Base-by-base conservation (phyloP, 2,329 filamentous ascomycete species). In the Colletotrichum echinochloae region DNA sequence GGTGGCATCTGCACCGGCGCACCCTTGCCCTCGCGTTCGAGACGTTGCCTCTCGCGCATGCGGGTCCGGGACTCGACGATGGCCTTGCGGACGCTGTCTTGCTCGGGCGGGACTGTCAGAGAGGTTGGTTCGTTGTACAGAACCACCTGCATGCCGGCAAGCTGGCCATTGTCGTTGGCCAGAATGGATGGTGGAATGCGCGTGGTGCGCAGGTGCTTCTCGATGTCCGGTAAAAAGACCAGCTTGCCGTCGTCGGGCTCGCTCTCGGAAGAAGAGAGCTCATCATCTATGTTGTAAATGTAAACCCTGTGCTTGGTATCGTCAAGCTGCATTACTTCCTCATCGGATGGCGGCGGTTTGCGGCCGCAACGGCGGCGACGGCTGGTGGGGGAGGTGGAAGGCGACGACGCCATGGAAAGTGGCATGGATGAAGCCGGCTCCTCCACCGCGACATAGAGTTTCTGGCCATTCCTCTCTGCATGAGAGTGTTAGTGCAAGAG, bases 261-360 rank as follows among this genome's bases (percentile, higher is more conserved):
- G 57, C 85, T 83, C 71, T 92, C 89, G 35, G 80, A 79, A 9
- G 83, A 83, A 18, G 91, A 91, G 39, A 98, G 88, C 81, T 98
- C 95, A 75, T 92, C 92, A 78, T 97, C 94, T 12, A 99, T 86
- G 80, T 97, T 91, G 84, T 95, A 91, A 75, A 99, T 94, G 85
- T 96, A 98, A 71, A 98, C 90, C 77, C 92, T 93, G 83, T 97
- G 87, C 76, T 93, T 92, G 39, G 93, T 91, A 81, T 97, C 91
- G 81, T 98, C 95, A 71, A 98, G 79, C 67, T 92, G 88, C 95
- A 98, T 98, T 66, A 81, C 77, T 74, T 94, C 91, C 73, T 88
- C 83, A 26, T 78, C 77, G 57, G 74, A 62, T 20, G 61, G 35
- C 9, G 48, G 54, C 11, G 60, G 51, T 52, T 54, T 57, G 60